Conservation (phyloP, 495 filamentous ascomycete species). For the Thozetella sp. region DNA sequence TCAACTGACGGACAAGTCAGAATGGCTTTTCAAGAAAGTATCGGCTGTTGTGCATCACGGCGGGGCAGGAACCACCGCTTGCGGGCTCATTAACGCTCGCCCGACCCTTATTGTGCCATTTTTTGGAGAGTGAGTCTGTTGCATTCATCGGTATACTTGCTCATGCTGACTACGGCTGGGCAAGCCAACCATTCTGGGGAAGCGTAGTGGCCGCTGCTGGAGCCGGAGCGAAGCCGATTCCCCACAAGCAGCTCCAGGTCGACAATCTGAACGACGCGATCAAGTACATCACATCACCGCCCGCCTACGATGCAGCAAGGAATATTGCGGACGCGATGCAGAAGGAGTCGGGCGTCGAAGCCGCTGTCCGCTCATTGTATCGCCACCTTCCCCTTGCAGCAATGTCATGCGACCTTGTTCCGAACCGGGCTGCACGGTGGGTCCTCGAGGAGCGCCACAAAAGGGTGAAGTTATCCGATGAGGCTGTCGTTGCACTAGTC, state of each 20-base stretch:
- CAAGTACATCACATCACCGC: constrained; percentile 49
- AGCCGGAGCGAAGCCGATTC: constrained; percentile 68
- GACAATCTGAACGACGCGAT: constrained; percentile 62
- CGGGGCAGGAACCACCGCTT: constrained; percentile 75
- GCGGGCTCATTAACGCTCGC: constrained; percentile 61
- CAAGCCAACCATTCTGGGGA: constrained; percentile 71
- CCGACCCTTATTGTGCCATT: constrained; percentile 76
- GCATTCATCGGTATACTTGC: not conserved
- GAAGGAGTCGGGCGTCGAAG: constrained; percentile 57
- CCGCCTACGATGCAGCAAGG: constrained; percentile 50
- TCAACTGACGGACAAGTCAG: too few relatives aligned
- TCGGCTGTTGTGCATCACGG: constrained; percentile 75
- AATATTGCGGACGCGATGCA: constrained; percentile 59
- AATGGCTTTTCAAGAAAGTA: constrained; percentile 76
- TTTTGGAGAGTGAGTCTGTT: constrained; percentile 60
- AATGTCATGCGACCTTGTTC: constrained; percentile 56
- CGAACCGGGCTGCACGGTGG: constrained; percentile 60
- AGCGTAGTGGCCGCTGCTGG: constrained; percentile 65
- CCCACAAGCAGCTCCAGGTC: constrained; percentile 61
- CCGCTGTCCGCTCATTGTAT: constrained; percentile 65
- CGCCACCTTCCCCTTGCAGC: constrained; percentile 49
- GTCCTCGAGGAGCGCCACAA: too few relatives aligned
- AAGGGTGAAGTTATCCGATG: too few relatives aligned
- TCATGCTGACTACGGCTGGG: not conserved
- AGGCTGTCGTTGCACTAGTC: too few relatives aligned